phyloP scores from a whole-genome alignment of 208 protist species.

The Acanthamoeba healyi region DNA sequence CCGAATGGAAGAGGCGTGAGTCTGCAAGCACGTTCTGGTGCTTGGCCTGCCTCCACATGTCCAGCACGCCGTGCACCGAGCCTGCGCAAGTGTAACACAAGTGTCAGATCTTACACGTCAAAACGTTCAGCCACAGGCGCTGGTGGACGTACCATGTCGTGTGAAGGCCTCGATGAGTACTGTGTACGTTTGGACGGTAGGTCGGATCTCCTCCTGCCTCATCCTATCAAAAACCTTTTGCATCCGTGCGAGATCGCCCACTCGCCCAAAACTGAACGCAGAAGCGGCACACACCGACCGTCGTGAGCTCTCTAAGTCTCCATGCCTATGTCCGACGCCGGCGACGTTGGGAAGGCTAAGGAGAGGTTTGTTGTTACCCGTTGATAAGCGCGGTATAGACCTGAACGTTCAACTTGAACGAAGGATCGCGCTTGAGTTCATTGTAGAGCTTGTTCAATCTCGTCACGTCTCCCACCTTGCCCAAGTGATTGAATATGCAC shows the following conservation, averaged over 20 bases:
- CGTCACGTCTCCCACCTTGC: background rate
- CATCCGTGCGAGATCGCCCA: constrained; percentile 26
- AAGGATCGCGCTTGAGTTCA: background rate
- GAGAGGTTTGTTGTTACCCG: no score
- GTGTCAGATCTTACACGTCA: no score
- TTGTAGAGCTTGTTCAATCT: background rate
- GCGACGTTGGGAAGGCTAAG: background rate
- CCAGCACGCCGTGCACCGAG: background rate
- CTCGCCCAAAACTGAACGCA: background rate
- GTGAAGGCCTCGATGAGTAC: background rate
- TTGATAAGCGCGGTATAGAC: background rate
- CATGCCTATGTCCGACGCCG: background rate
- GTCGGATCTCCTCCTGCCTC: background rate
- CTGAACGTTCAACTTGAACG: background rate
- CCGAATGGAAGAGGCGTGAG: background rate
- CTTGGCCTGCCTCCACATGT: constrained; percentile 20
- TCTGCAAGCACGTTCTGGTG: background rate
- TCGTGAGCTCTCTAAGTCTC: background rate
- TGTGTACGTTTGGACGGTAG: background rate
- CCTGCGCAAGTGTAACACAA: background rate
- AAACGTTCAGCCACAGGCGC: background rate
- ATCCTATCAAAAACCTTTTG: background rate
- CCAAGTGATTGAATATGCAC: constrained; percentile 31
- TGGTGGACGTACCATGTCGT: background rate
- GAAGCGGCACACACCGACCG: no score